These are phyloP conservation scores for Suhomyces guaymorum DNA, from an alignment of 1,139 yeast genomes.

Conservation along the genomic window DNA sequence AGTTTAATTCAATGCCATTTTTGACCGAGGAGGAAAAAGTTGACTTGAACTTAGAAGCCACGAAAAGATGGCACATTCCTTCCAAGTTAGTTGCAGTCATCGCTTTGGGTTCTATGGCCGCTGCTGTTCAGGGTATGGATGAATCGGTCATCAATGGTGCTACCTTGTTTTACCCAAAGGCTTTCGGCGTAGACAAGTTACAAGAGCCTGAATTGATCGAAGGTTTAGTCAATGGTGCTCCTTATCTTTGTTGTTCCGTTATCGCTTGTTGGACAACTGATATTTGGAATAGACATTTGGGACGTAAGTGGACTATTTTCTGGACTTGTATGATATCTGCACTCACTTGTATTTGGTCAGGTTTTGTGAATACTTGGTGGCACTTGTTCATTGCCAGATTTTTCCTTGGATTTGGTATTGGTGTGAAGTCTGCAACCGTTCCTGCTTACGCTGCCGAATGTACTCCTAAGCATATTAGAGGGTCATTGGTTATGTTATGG, in stretches of 20 bases:
- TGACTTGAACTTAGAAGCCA: conserved; percentile 56
- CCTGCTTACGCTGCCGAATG: conserved; percentile 84
- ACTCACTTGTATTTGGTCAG: conserved; percentile 74
- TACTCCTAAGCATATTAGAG: conserved; percentile 73
- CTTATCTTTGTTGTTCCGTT: conserved; percentile 71
- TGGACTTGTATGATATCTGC: conserved; percentile 66
- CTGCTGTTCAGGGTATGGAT: conserved; percentile 92
- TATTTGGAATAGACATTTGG: conserved; percentile 59
- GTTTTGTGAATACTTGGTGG: conserved; percentile 69
- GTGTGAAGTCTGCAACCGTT: conserved; percentile 80
- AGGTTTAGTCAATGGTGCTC: conserved; percentile 80
- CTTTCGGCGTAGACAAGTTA: conserved; percentile 40
- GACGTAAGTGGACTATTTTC: conserved; percentile 76
- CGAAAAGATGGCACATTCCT: conserved; percentile 69
- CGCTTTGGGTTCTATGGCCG: conserved; percentile 80
- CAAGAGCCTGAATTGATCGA: conserved; percentile 63
- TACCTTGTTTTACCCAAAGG: conserved; percentile 61
- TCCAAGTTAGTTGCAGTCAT: conserved; percentile 59
- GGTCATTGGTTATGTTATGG: conserved; percentile 85
- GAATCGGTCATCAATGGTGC: conserved; percentile 89
- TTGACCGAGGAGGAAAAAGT: conserved; percentile 59
- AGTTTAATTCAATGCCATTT: conserved; percentile 58
- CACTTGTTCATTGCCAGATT: conserved; percentile 75
- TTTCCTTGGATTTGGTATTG: conserved; percentile 74
- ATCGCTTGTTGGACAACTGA: conserved; percentile 77